Conservation (phyloP, 129 eudicot species). For the Scalesia atractyloides region DNA sequence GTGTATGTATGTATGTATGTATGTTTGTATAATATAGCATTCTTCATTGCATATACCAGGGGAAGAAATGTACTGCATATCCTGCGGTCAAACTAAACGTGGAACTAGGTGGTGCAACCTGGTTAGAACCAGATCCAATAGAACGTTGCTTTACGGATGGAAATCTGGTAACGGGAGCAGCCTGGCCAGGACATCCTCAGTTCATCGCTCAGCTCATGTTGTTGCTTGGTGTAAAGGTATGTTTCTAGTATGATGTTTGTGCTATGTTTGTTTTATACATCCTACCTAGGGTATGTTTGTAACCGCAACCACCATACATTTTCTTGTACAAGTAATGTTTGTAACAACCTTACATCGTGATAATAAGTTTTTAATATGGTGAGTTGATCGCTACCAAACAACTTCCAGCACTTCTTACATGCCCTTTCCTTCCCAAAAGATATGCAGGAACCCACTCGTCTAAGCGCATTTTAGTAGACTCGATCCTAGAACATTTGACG, state of each 20-base stretch:
- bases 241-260: conserved; percentile 45
- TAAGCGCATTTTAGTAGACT: neutral
- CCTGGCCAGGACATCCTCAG: conserved; percentile 99
- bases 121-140: conserved; percentile 97
- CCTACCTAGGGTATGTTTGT: neutral
- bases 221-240: conserved; percentile 56
- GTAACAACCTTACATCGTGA: neutral
- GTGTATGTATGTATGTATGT: neutral
- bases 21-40: neutral
- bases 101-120: conserved; percentile 70
- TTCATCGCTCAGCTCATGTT: conserved; percentile 82
- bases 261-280: neutral
- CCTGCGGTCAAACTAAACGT: conserved; percentile 93
- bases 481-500: neutral
- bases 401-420: neutral
- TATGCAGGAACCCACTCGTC: neutral
- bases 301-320: neutral
- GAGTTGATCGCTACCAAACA: neutral
- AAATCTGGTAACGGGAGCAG: conserved; percentile 94
- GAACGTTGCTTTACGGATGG: conserved; percentile 91
- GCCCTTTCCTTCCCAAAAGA: neutral
- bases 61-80: conserved; percentile 96
- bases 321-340: conserved; percentile 9
- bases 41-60: conserved; percentile 41
- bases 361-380: neutral